Evolutionary conservation across 176 grass and related monocot genomes (phyloP).

Genomic region (Oryza nivara): DNA sequence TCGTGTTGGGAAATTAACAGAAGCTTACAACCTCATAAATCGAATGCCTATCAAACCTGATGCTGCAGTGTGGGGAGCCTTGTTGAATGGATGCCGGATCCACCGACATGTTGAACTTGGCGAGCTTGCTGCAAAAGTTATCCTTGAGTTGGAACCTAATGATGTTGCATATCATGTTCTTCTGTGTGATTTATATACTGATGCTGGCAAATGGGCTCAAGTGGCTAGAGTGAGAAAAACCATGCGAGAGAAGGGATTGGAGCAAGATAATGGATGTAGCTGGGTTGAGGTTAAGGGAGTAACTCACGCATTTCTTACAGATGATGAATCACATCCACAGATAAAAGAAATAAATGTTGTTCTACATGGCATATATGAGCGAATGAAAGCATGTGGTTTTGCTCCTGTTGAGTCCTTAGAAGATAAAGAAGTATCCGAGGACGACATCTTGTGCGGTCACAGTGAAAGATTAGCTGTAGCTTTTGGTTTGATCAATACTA

Average conservation of each 20-base stretch:
- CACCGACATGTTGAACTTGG: slow-evolving; percentile 77
- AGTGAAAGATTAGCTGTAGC: slow-evolving; percentile 88
- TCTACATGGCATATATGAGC: slow-evolving; percentile 72
- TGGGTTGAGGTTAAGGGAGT: slow-evolving; percentile 93
- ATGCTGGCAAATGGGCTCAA: slow-evolving; percentile 75
- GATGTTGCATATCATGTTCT: slow-evolving; percentile 81
- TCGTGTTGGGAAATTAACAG: slow-evolving; percentile 65
- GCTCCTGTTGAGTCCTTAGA: slow-evolving; percentile 50
- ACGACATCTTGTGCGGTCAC: slow-evolving; percentile 87
- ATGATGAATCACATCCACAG: slow-evolving; percentile 86
- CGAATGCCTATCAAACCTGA: slow-evolving; percentile 78
- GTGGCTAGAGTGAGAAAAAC: slow-evolving; percentile 74
- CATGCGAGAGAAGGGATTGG: slow-evolving; percentile 86
- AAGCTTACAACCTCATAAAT: slow-evolving; percentile 77
- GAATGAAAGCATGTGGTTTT: slow-evolving; percentile 63
- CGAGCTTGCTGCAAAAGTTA: slow-evolving; percentile 72
- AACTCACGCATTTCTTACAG: slow-evolving; percentile 91
- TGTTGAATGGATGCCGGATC: slow-evolving; percentile 90
- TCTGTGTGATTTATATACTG: slow-evolving; percentile 82
- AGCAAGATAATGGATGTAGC: slow-evolving; percentile 72
- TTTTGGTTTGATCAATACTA: slow-evolving; percentile 90
- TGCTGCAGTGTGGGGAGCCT: slow-evolving; percentile 82
- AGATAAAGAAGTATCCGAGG: slow-evolving; percentile 62
- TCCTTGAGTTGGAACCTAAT: slow-evolving; percentile 78
- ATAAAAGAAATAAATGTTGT: slow-evolving; percentile 81